A percentile compares a stretch with the other conserved stretches of the same genome.
phyloP scores from a whole-genome alignment of 805 yeast genomes.

The Torulaspora maleeae region DNA sequence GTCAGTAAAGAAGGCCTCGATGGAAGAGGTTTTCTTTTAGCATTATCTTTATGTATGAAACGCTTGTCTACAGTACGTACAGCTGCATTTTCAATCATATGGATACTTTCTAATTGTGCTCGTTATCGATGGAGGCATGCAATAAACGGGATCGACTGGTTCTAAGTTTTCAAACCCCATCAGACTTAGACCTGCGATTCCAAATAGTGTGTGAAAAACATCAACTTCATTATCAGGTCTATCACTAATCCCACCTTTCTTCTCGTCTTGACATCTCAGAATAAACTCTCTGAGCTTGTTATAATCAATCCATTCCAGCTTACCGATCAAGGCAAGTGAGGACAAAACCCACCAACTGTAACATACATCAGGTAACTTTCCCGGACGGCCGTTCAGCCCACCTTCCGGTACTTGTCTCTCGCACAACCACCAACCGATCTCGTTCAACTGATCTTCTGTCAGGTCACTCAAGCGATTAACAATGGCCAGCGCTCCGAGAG shows the following conservation, averaged over 20 bases:
- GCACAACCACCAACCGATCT: conserved; percentile 78
- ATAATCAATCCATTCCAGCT: conserved; percentile 72
- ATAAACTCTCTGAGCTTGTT: conserved; percentile 62
- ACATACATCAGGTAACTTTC: conserved; percentile 94
- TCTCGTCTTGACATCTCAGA: conserved; percentile 67
- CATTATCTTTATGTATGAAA: not conserved
- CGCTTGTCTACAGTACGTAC: not conserved
- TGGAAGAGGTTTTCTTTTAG: conserved; percentile 44
- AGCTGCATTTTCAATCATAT: conserved; percentile 15
- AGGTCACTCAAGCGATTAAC: conserved; percentile 50
- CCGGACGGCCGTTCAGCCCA: conserved; percentile 95
- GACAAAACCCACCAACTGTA: conserved; percentile 97
- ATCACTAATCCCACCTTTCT: conserved; percentile 87
- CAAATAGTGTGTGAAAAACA: conserved; percentile 88
- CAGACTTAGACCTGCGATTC: conserved; percentile 80
- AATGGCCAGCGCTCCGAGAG: conserved; percentile 76
- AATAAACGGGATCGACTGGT: conserved; percentile 80
- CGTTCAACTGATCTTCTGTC: conserved; percentile 37
- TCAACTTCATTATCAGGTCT: conserved; percentile 88
- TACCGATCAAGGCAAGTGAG: conserved; percentile 60
- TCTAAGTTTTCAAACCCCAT: conserved; percentile 56
- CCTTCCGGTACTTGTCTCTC: conserved; percentile 85
- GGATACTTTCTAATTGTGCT: conserved; percentile 38
- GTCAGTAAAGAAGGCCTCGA: conserved; percentile 46
- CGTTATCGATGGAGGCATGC: conserved; percentile 56